phyloP scores from a whole-genome alignment of 352 stramenopile genomes.

The Phytophthora citrophthora region DNA sequence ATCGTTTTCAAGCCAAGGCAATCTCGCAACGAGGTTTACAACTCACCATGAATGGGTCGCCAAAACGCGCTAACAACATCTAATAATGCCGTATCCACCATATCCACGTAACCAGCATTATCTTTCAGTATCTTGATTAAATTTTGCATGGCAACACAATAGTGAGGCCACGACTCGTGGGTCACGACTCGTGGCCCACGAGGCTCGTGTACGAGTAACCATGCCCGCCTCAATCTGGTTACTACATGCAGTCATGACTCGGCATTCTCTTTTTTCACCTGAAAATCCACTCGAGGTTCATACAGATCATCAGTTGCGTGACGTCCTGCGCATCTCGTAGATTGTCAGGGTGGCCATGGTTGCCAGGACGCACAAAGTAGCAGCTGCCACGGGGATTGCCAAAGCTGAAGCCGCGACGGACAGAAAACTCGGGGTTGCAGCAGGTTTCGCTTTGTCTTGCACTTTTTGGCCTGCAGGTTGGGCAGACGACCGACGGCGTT shows the following conservation, averaged over 20 bases:
- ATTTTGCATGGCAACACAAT: too few relatives aligned
- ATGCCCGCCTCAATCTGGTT: too few relatives aligned
- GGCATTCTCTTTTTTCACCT: neutral
- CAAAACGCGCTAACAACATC: too few relatives aligned
- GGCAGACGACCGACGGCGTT: constrained; percentile 6
- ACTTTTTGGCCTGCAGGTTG: constrained; percentile 11
- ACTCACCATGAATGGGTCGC: too few relatives aligned
- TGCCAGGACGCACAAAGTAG: constrained; percentile 39
- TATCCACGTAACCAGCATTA: too few relatives aligned
- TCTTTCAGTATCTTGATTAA: too few relatives aligned
- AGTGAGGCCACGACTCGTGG: too few relatives aligned
- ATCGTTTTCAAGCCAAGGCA: too few relatives aligned
- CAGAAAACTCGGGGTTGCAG: constrained; percentile 18
- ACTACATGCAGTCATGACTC: neutral
- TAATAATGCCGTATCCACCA: too few relatives aligned
- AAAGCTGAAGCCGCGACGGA: constrained; percentile 26
- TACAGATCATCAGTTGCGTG: constrained; percentile 23
- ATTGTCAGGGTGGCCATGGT: constrained; percentile 37
- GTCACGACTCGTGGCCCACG: too few relatives aligned
- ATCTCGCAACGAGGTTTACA: too few relatives aligned
- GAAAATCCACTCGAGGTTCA: constrained; percentile 16
- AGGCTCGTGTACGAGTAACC: too few relatives aligned
- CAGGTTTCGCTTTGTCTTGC: constrained; percentile 15
- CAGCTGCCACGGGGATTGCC: constrained; percentile 33
- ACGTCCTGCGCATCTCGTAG: constrained; percentile 29